These are phyloP conservation scores for Syzygium syzygioides DNA, from an alignment of 441 rosid genomes.

Conservation along the genomic window DNA sequence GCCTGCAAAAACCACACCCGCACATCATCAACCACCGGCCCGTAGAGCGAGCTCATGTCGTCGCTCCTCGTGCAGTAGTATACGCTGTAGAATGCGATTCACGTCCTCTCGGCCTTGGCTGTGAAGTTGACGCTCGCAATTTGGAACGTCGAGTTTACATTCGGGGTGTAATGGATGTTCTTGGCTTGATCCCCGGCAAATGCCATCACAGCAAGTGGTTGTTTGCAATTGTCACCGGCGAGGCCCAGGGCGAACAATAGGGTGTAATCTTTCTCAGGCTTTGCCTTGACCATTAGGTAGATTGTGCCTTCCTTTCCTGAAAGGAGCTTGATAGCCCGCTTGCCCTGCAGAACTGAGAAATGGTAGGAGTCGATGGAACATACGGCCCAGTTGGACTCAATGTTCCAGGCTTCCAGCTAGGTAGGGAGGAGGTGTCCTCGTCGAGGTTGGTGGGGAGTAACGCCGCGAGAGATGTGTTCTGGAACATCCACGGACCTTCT, in stretches of 20 bases:
- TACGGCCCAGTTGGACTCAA: constrained; percentile 84
- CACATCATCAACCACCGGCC: constrained; percentile 87
- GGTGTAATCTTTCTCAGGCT: constrained; percentile 38
- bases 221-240: constrained; percentile 81
- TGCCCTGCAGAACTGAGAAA: constrained; percentile 70
- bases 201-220: constrained; percentile 83
- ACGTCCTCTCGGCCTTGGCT: constrained; percentile 74
- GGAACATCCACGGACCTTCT: constrained; percentile 92
- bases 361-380: constrained; percentile 84
- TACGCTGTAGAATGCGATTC: constrained; percentile 81
- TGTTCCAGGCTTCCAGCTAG: constrained; percentile 94
- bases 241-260: constrained; percentile 70
- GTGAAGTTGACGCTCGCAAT: constrained; percentile 63
- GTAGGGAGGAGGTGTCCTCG: constrained; percentile 72
- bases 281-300: constrained; percentile 86
- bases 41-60: constrained; percentile 89
- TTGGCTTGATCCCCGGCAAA: constrained; percentile 91
- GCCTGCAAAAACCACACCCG: constrained; percentile 49
- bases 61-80: constrained; percentile 87
- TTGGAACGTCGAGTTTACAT: constrained; percentile 64
- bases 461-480: constrained; percentile 74
- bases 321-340: constrained; percentile 76
- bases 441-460: constrained; percentile 86
- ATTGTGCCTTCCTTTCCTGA: constrained; percentile 97
- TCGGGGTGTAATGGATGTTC: constrained; percentile 66